Evolutionary conservation across 768 basidiomycete species (phyloP).

Genomic region (Leccinum boreale): DNA sequence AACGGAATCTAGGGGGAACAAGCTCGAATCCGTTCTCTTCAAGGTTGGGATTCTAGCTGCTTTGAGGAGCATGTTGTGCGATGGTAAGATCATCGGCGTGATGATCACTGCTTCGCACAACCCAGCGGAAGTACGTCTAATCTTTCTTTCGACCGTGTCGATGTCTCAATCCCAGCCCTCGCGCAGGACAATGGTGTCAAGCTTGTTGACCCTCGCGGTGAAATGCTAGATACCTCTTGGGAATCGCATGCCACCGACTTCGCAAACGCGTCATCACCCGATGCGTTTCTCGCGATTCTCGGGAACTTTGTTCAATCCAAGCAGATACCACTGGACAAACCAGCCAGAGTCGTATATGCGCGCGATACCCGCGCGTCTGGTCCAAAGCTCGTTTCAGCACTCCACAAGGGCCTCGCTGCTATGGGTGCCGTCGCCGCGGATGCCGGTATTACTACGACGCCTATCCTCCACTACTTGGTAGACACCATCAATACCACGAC

Average conservation of each 20-base stretch:
- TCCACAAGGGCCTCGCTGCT: slow-evolving; percentile 79
- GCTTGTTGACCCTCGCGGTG: slow-evolving; percentile 93
- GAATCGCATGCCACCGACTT: slow-evolving; percentile 82
- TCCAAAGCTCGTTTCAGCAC: slow-evolving; percentile 64
- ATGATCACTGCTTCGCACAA: slow-evolving; percentile 99
- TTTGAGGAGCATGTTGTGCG: slow-evolving; percentile 86
- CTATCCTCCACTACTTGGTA: slow-evolving; percentile 93
- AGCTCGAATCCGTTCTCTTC: slow-evolving; percentile 90
- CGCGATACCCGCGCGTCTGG: slow-evolving; percentile 93
- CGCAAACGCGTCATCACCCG: slow-evolving; percentile 77
- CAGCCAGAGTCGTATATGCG: slow-evolving; percentile 84
- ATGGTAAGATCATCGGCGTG: slow-evolving; percentile 89
- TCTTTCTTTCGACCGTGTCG: background rate
- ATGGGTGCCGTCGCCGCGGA: slow-evolving; percentile 67
- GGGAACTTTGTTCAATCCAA: slow-evolving; percentile 55
- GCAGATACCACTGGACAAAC: slow-evolving; percentile 76
- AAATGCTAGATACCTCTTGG: slow-evolving; percentile 96
- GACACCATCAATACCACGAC: slow-evolving; percentile 85
- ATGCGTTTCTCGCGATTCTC: slow-evolving; percentile 67
- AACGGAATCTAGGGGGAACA: slow-evolving; percentile 48
- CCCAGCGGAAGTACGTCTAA: slow-evolving; percentile 77
- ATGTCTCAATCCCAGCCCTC: slow-evolving; percentile 4
- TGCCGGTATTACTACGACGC: slow-evolving; percentile 88
- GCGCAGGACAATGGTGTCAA: slow-evolving; percentile 96
- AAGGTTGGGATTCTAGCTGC: slow-evolving; percentile 88